Base-by-base conservation (phyloP, 768 basidiomycete species). In the Suillus decipiens region DNA sequence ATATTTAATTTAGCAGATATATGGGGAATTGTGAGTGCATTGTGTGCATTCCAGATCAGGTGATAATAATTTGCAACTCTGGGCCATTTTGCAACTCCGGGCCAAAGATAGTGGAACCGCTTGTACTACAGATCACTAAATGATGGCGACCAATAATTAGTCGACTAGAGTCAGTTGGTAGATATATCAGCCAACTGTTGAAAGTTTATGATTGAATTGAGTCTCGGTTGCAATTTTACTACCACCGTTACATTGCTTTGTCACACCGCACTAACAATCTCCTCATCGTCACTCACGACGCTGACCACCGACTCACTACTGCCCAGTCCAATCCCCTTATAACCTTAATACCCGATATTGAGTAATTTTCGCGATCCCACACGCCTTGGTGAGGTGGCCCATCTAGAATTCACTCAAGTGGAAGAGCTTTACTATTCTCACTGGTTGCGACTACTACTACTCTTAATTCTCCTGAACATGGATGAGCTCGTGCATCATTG, bases 401-500 rank as follows among this genome's bases (percentile, higher is more conserved):
- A 15, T 22, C 36, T 6, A 24, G 22, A 48, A 12, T 48, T 24
- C 45, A 15, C 37, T 22, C 3, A 28, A 28, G 28, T 4, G 34
- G 14, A 51, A 9, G 33, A 48, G 60, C 51, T n/a, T 15, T 19
- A n/a, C 22, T 17, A 17, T 39, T 24, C 37, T 6, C 24, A 43
- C 56, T 34, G 17, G 22, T n/a, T 33, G 17, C 15, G 14, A 61
- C 19, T 14, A 61, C n/a, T n/a, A n/a, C n/a, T n/a, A n/a, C 19
- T n/a, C 39, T 28, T 56, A 24, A 11, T 24, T 28, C 55, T 41
- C 55, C 24, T 41, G 39, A 57, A 31, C 24, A 94, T 96, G 89
- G 94, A 96, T 72, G 89, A 93, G 71, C 86, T 96, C 50, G 78
- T 96, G 43, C 88, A 89, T 70, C 89, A 93, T 72, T 90, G 90